phyloP scores from a whole-genome alignment of 768 basidiomycete species.

The Podaxis pistillaris region DNA sequence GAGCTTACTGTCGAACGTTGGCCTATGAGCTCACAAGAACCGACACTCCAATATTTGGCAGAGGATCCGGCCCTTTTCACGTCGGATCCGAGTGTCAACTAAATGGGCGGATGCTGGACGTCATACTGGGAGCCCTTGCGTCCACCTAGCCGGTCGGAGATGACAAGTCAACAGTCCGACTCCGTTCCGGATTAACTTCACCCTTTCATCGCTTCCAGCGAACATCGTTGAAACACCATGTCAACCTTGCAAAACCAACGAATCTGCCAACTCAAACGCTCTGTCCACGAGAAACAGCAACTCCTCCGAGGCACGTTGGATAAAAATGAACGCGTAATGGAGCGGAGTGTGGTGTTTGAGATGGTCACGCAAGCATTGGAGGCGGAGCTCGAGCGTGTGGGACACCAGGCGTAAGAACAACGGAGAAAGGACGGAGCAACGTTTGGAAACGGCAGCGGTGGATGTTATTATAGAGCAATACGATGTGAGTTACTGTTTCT shows the following conservation, averaged over 20 bases:
- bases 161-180: not conserved
- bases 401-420: not conserved
- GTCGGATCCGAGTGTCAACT: slow-evolving; percentile 4
- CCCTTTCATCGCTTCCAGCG: not conserved
- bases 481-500: not conserved
- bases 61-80: slow-evolving; percentile 7
- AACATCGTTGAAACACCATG: not conserved
- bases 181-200: slow-evolving; percentile 2
- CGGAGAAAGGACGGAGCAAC: not conserved
- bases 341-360: not conserved
- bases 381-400: not conserved
- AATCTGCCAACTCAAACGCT: not conserved
- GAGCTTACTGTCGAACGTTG: not conserved
- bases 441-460: not conserved
- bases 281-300: not conserved
- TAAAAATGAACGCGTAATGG: not conserved
- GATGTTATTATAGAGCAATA: not conserved
- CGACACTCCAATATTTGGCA: not conserved
- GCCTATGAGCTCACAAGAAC: not conserved
- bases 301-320: not conserved
- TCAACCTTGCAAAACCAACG: not conserved
- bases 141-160: not conserved
- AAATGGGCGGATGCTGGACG: slow-evolving; percentile 6
- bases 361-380: not conserved
- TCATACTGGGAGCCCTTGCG: not conserved